Conservation (phyloP, 805 yeast species). For the Spathaspora sp. region DNA sequence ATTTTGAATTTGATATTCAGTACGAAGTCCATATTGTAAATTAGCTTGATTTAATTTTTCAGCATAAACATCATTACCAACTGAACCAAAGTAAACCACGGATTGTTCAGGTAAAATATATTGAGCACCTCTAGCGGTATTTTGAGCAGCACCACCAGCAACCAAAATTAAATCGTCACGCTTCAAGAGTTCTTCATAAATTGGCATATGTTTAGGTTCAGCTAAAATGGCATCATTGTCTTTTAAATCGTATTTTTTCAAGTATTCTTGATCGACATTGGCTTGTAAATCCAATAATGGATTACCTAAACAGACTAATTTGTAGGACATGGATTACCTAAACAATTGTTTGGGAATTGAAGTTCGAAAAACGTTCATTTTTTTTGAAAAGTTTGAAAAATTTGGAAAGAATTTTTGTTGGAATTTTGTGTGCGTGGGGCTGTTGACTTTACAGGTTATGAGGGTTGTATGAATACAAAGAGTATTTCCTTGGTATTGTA, state of each 20-base stretch:
- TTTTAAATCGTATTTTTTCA: slow-evolving; percentile 78
- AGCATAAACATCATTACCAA: slow-evolving; percentile 87
- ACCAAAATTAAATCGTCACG: slow-evolving; percentile 61
- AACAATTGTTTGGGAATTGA: neutral
- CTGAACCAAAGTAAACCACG: slow-evolving; percentile 93
- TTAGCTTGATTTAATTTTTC: slow-evolving; percentile 81
- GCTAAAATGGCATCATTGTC: slow-evolving; percentile 91
- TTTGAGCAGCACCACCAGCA: slow-evolving; percentile 99
- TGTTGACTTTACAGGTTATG: neutral
- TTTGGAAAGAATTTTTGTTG: neutral
- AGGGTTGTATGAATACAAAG: no score
- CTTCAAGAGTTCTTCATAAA: slow-evolving; percentile 73
- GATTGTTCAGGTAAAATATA: slow-evolving; percentile 76
- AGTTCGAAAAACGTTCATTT: neutral
- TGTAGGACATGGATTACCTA: slow-evolving; percentile 47
- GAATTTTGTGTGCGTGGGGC: neutral
- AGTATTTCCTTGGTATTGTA: neutral
- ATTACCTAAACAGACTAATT: slow-evolving; percentile 84
- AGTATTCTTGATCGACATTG: slow-evolving; percentile 61
- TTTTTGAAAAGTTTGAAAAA: neutral
- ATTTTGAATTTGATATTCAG: slow-evolving; percentile 79
- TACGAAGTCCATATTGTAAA: slow-evolving; percentile 79
- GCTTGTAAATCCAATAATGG: slow-evolving; percentile 88
- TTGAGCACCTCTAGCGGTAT: slow-evolving; percentile 98
- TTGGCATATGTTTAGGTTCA: slow-evolving; percentile 80